Evolutionary conservation across 805 yeast species (phyloP).

Genomic region (Metschnikowia hibisci): DNA sequence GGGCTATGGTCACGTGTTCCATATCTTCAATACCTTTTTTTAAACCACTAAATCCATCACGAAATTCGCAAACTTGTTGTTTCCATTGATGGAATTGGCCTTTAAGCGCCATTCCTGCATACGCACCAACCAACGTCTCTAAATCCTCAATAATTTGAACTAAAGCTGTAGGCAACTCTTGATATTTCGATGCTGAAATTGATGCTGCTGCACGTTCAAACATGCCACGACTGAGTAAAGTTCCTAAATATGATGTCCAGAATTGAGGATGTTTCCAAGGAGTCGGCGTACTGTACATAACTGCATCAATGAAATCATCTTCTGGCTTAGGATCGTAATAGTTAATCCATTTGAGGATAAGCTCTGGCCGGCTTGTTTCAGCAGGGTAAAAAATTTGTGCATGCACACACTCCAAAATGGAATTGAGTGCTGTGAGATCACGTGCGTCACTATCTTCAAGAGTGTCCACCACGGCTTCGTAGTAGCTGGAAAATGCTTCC

Average conservation of each 20-base stretch:
- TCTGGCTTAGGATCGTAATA: constrained; percentile 66
- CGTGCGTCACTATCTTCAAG: constrained; percentile 25
- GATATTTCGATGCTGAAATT: constrained; percentile 41
- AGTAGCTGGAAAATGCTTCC: constrained; percentile 1
- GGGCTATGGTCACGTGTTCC: constrained; percentile 26
- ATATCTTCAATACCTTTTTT: constrained; percentile 22
- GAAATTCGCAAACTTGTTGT: constrained; percentile 44
- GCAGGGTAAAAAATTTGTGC: constrained; percentile 45
- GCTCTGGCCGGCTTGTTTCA: constrained; percentile 38
- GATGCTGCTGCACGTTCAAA: constrained; percentile 52
- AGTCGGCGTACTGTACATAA: constrained; percentile 39
- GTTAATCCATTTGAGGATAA: constrained; percentile 61
- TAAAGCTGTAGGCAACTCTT: constrained; percentile 26
- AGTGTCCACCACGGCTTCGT: constrained; percentile 20
- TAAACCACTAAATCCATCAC: constrained; percentile 36
- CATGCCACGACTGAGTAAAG: constrained; percentile 58
- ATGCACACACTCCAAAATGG: constrained; percentile 55
- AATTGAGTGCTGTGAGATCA: constrained; percentile 35
- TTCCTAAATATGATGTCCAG: constrained; percentile 59
- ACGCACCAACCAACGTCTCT: constrained; percentile 34
- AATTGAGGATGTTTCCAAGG: constrained; percentile 52
- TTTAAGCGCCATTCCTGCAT: constrained; percentile 37
- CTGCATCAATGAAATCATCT: constrained; percentile 44
- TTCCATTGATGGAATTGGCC: constrained; percentile 50
- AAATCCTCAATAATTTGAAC: constrained; percentile 39